A percentile compares a stretch with the other conserved stretches of the same genome.
Evolutionary conservation across 1,284 basidiomycete species (phyloP).

Genomic region (Sporisorium exsertum): DNA sequence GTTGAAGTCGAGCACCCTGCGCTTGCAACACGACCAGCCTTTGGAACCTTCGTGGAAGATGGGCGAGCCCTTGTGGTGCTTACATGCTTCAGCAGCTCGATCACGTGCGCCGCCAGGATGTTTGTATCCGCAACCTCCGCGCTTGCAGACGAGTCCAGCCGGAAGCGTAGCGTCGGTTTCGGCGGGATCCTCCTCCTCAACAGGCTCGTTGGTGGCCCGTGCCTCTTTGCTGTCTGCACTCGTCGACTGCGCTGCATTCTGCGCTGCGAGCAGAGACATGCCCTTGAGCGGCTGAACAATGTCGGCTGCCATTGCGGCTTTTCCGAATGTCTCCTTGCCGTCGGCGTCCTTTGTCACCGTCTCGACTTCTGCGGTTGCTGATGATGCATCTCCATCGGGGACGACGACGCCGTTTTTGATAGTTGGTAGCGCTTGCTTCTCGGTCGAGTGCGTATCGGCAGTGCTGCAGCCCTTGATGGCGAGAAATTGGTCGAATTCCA

Average conservation of each 20-base stretch:
- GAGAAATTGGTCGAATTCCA: conserved; percentile 68
- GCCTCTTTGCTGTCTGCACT: conserved; percentile 10
- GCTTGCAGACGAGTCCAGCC: conserved; percentile 50
- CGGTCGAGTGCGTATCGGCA: conserved; percentile 50
- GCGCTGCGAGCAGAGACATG: conserved; percentile 40
- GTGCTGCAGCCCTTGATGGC: conserved; percentile 59
- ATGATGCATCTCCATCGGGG: conserved; percentile 13
- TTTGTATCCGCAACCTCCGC: conserved; percentile 49
- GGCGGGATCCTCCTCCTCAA: conserved; percentile 41
- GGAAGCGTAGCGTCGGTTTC: conserved; percentile 29
- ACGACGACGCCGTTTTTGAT: conserved; percentile 44
- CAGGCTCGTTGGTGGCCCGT: conserved; percentile 12
- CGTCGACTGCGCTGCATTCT: conserved; percentile 32
- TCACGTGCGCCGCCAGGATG: conserved; percentile 44
- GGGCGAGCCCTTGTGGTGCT: conserved; percentile 61
- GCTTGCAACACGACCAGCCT: conserved; percentile 67
- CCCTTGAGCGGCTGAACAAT: conserved; percentile 41
- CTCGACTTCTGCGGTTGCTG: conserved; percentile 11
- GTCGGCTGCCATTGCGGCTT: conserved; percentile 4
- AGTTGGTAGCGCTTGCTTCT: conserved; percentile 52
- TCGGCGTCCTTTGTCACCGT: conserved; percentile 20
- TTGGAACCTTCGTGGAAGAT: conserved; percentile 69
- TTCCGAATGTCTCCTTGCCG: conserved; percentile 52
- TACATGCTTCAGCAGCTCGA: conserved; percentile 52
- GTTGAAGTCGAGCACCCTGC: conserved; percentile 66